A percentile compares a stretch with the other conserved stretches of the same genome.
phyloP scores from a whole-genome alignment of 257 asterid species.

The Perilla frutescens region DNA sequence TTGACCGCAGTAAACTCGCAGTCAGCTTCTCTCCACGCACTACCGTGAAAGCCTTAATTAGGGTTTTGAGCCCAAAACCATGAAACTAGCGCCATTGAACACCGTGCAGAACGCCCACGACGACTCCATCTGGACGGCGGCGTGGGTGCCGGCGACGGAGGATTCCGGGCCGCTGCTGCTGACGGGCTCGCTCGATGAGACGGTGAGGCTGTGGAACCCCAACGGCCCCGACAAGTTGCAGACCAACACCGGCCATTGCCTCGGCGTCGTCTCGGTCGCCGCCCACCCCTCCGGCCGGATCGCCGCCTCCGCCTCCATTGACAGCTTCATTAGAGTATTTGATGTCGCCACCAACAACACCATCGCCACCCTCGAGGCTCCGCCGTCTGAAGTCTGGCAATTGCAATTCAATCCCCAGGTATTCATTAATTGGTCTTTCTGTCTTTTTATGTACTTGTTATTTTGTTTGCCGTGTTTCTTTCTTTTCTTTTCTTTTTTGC shows the following conservation, averaged over 20 bases:
- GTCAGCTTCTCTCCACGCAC: constrained; percentile 19
- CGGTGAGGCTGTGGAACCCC: constrained; percentile 87
- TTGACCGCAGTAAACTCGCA: constrained; percentile 23
- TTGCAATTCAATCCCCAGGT: constrained; percentile 91
- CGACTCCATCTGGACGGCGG: constrained; percentile 90
- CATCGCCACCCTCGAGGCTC: constrained; percentile 91
- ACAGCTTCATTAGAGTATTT: constrained; percentile 86
- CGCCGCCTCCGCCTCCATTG: constrained; percentile 96
- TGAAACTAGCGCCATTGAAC: constrained; percentile 80
- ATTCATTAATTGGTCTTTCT: background rate
- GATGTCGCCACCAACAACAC: constrained; percentile 80
- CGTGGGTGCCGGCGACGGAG: constrained; percentile 84
- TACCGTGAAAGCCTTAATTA: constrained; percentile 38
- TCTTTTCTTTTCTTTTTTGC: background rate
- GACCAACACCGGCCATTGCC: constrained; percentile 89
- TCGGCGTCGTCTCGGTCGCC: constrained; percentile 93
- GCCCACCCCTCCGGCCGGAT: constrained; percentile 91
- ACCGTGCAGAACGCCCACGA: constrained; percentile 83
- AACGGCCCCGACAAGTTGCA: constrained; percentile 51
- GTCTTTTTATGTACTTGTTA: background rate
- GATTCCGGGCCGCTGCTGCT: constrained; percentile 64
- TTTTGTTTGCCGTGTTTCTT: background rate
- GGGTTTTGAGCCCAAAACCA: constrained; percentile 45
- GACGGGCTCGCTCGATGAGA: constrained; percentile 95
- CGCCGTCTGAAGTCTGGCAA: constrained; percentile 99